These are phyloP conservation scores for Talaromyces sp. DNA, from an alignment of 2,329 filamentous ascomycete species.

Conservation along the genomic window DNA sequence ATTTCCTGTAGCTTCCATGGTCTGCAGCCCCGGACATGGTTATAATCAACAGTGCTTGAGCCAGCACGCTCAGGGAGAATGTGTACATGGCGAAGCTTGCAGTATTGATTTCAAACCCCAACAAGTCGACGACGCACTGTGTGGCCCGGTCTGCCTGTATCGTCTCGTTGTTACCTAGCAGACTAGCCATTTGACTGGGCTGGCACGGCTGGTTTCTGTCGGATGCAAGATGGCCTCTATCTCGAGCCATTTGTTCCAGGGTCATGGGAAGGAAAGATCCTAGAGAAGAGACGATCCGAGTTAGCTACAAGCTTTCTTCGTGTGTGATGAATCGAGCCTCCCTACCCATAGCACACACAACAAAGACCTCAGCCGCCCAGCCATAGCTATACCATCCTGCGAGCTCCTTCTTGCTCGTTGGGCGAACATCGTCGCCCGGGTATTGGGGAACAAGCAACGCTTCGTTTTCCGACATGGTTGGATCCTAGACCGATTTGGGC, in stretches of 20 bases:
- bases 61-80: constrained; percentile 82
- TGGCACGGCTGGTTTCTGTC: constrained; percentile 51
- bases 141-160: constrained; percentile 27
- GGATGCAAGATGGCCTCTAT: constrained; percentile 78
- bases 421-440: constrained; percentile 77
- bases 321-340: neutral
- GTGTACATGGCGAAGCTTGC: constrained; percentile 98
- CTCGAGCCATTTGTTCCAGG: constrained; percentile 85
- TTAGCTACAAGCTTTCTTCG: neutral
- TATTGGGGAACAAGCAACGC: constrained; percentile 51
- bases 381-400: constrained; percentile 94
- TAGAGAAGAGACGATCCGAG: constrained; percentile 28
- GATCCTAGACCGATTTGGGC: neutral
- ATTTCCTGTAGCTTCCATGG: constrained; percentile 87
- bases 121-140: constrained; percentile 76
- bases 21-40: constrained; percentile 95
- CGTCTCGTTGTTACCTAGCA: neutral
- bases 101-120: constrained; percentile 86
- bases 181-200: constrained; percentile 6
- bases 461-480: constrained; percentile 23
- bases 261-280: constrained; percentile 94
- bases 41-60: constrained; percentile 86
- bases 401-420: constrained; percentile 81
- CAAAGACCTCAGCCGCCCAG: constrained; percentile 94
- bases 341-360: constrained; percentile 74